Conservation (phyloP, 1,139 yeast species). For the Geotrichum klebahnii region DNA sequence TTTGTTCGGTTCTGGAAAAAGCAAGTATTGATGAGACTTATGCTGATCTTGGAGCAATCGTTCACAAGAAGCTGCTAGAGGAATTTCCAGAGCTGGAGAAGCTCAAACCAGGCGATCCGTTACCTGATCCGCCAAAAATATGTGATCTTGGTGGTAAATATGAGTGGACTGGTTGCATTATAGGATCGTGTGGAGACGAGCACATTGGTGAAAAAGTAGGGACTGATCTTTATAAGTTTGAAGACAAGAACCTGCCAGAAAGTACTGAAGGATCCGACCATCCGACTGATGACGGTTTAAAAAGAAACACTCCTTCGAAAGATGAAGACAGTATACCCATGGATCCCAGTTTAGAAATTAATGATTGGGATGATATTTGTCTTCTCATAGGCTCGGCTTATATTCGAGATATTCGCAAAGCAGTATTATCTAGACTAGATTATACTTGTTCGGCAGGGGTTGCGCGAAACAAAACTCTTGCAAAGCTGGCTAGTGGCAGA, state of each 20-base stretch:
- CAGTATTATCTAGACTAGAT: constrained; percentile 54
- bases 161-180: constrained; percentile 36
- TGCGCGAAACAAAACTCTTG: constrained; percentile 67
- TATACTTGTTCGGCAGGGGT: constrained; percentile 92
- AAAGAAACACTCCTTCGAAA: too few species aligned
- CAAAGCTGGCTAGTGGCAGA: constrained; percentile 85
- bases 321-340: too few species aligned
- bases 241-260: too few species aligned
- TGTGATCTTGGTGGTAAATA: constrained; percentile 36
- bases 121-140: constrained; percentile 46
- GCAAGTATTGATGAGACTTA: constrained; percentile 96
- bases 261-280: too few species aligned
- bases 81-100: constrained; percentile 41
- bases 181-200: constrained; percentile 26
- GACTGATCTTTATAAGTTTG: constrained; percentile 16
- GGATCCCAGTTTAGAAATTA: constrained; percentile 27
- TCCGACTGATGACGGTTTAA: background rate
- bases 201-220: constrained; percentile 29
- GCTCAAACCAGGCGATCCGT: constrained; percentile 30
- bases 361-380: constrained; percentile 85
- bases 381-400: constrained; percentile 62
- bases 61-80: constrained; percentile 39
- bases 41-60: constrained; percentile 66
- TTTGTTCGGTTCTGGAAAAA: constrained; percentile 57
- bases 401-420: constrained; percentile 51